Percentiles rank a stretch among this genome's conserved stretches.
phyloP scores from a whole-genome alignment of 2,329 filamentous ascomycete genomes.

The Lecanicillium sp. region DNA sequence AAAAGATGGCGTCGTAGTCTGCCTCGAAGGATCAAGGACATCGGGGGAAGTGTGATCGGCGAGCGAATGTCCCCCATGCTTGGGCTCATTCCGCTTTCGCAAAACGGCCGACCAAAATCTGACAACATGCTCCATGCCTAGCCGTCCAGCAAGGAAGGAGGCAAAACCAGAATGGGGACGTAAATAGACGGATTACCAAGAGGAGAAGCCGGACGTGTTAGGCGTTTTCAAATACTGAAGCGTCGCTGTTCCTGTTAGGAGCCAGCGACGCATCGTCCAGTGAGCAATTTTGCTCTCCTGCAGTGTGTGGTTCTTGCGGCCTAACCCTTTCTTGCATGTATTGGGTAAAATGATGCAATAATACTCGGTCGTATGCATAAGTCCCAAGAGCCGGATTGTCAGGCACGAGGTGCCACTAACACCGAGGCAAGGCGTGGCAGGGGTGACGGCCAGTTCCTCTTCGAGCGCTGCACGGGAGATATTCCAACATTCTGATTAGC shows the following conservation, averaged over 20 bases:
- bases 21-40: background rate
- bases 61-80: background rate
- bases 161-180: background rate
- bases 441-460: background rate
- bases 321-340: too few relatives aligned
- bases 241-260: too few relatives aligned
- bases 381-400: background rate
- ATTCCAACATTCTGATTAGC: background rate
- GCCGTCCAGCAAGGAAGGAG: too few relatives aligned
- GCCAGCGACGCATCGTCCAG: too few relatives aligned
- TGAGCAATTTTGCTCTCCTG: too few relatives aligned
- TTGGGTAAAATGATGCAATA: too few relatives aligned
- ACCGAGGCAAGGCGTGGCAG: background rate
- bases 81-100: background rate
- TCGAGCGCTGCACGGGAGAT: background rate
- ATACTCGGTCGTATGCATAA: background rate
- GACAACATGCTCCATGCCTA: background rate
- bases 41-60: background rate
- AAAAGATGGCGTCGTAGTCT: too few relatives aligned
- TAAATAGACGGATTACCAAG: background rate
- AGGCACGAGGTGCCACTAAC: conserved; percentile 1
- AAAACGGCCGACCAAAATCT: background rate
- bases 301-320: too few relatives aligned
- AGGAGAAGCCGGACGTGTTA: background rate
- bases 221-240: background rate